Evolutionary conservation across 495 filamentous ascomycete genomes (phyloP).

Genomic region (Neurospora sp.): DNA sequence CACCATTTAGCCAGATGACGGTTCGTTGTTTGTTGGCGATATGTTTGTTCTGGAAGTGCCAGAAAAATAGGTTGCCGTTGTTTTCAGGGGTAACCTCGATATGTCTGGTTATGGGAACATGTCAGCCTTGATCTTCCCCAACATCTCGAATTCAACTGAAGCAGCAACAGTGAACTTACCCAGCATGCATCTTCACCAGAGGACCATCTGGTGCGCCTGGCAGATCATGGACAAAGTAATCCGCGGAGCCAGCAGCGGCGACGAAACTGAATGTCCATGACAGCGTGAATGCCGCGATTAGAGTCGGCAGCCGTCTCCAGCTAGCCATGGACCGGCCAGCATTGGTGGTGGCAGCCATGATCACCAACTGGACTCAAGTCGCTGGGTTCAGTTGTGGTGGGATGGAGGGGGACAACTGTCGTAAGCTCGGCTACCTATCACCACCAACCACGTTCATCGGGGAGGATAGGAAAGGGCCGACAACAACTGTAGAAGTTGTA

Average conservation of each 20-base stretch:
- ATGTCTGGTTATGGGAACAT: constrained; percentile 52
- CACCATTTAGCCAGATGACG: constrained; percentile 95
- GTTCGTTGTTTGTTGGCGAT: constrained; percentile 88
- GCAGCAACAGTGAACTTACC: constrained; percentile 47
- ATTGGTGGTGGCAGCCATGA: constrained; percentile 15
- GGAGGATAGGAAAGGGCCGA: not conserved
- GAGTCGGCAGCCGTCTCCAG: constrained; percentile 27
- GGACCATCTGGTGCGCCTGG: constrained; percentile 80
- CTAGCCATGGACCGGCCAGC: constrained; percentile 10
- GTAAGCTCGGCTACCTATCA: constrained; percentile 8
- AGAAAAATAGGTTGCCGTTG: constrained; percentile 95
- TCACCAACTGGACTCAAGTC: not conserved
- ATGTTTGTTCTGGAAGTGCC: constrained; percentile 91
- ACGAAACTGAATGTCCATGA: constrained; percentile 22
- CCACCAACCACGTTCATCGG: constrained; percentile 6
- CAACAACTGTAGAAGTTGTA: not conserved
- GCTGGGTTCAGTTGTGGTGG: not conserved
- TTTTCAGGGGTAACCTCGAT: constrained; percentile 75
- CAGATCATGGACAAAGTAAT: constrained; percentile 79
- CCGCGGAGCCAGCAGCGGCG: constrained; percentile 50
- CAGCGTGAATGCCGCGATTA: constrained; percentile 25
- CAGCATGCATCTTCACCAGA: constrained; percentile 92
- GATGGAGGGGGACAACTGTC: not conserved
- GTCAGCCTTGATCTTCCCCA: constrained; percentile 8
- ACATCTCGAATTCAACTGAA: not conserved